Percentiles rank a stretch among this genome's conserved stretches.
These are phyloP conservation scores for Puccinia novopanici DNA, from an alignment of 1,284 basidiomycete genomes.

Conservation along the genomic window DNA sequence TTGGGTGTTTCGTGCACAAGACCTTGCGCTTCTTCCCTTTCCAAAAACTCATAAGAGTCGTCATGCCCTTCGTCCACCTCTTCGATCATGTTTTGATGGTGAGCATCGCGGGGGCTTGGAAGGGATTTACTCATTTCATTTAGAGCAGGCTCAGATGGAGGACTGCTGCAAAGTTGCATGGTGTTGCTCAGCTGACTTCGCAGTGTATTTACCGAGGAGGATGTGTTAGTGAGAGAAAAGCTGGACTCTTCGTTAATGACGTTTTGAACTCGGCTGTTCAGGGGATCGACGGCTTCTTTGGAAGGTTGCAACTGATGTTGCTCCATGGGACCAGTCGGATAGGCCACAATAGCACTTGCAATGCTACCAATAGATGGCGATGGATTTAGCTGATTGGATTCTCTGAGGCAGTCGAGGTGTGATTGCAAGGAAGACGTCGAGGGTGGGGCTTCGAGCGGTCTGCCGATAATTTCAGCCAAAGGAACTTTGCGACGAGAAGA, in stretches of 20 bases:
- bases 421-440: constrained; percentile 20
- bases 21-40: constrained; percentile 31
- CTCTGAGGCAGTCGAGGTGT: not conserved
- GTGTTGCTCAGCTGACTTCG: constrained; percentile 14
- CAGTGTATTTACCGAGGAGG: constrained; percentile 30
- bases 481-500: constrained; percentile 37
- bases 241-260: constrained; percentile 16
- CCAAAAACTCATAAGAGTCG: constrained; percentile 40
- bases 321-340: not conserved
- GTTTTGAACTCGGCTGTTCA: not conserved
- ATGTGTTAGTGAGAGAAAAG: constrained; percentile 31
- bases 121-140: not conserved
- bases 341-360: constrained; percentile 7
- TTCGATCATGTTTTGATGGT: constrained; percentile 8
- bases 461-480: constrained; percentile 41
- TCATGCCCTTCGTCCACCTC: constrained; percentile 34
- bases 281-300: not conserved
- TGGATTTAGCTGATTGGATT: constrained; percentile 4
- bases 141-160: not conserved
- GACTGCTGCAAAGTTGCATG: constrained; percentile 2
- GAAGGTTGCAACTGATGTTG: not conserved
- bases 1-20: not conserved
- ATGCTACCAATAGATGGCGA: constrained; percentile 27
- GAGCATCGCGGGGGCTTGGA: constrained; percentile 4
- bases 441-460: constrained; percentile 24